Percentiles rank a stretch among this genome's conserved stretches.
These are phyloP conservation scores for Cadophora sp. DNA, from an alignment of 2,329 filamentous ascomycete genomes.

Conservation along the genomic window DNA sequence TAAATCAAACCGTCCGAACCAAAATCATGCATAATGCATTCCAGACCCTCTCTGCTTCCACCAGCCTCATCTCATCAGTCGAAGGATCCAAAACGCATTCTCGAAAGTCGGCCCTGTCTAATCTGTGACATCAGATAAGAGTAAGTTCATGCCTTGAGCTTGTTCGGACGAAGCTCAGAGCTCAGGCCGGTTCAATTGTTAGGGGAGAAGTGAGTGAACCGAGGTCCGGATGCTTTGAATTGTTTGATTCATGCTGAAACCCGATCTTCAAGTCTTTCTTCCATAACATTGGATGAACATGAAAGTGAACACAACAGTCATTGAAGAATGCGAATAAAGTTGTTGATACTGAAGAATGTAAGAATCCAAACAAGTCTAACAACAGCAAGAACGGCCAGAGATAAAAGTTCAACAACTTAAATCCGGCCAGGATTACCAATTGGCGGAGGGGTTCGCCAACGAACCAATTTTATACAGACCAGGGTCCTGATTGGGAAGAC, in stretches of 20 bases:
- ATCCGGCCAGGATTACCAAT: neutral
- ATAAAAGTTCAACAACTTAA: too few relatives aligned
- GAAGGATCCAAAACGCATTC: neutral
- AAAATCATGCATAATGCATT: neutral
- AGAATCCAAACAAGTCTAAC: too few relatives aligned
- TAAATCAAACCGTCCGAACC: neutral
- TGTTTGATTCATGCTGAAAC: too few relatives aligned
- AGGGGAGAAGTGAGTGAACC: neutral
- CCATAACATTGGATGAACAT: too few relatives aligned
- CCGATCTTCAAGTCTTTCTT: too few relatives aligned
- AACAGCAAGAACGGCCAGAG: too few relatives aligned
- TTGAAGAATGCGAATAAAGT: too few relatives aligned
- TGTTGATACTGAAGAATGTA: too few relatives aligned
- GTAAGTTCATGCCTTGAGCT: slow-evolving; percentile 4
- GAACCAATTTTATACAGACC: neutral
- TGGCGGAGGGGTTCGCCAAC: neutral
- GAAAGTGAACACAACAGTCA: too few relatives aligned
- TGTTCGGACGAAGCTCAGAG: slow-evolving; percentile 11
- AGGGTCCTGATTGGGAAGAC: slow-evolving; percentile 5
- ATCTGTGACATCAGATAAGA: neutral
- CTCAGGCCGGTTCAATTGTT: neutral
- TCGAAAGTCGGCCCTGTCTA: neutral
- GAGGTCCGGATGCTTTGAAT: neutral
- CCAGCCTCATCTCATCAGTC: neutral
- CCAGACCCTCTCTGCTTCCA: neutral